Base-by-base conservation (phyloP, 1,139 yeast species). In the Meyerozyma sp. region DNA sequence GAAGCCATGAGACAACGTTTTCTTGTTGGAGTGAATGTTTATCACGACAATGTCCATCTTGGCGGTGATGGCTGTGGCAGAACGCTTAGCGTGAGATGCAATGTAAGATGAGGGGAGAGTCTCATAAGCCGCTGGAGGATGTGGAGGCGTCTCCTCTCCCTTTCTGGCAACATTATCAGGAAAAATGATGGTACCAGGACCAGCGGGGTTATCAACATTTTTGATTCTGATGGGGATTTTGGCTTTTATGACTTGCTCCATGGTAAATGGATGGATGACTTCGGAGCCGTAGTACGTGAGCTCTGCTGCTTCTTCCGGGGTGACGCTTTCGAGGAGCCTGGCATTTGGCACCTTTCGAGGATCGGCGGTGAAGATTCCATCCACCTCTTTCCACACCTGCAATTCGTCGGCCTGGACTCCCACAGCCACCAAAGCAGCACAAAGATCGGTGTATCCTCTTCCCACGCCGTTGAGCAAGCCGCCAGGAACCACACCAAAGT, bases 281-380 rank as follows among this genome's bases (percentile, higher is more conserved):
- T 93, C 98, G 5, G 95, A 85, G 29, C 98, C 98, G 60, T 93
- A 93, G 65, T 93, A 93, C 0, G 98, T 93, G 64, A 93, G 78
- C 67, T 93, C 98, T 0, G 98, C 94, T 2, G 98, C 98, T 68
- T 93, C 98, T 60, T 93, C 98, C 2, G 98, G 98, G 0, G 98
- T 93, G 50, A 93, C 96, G 47, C 90, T 80, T 46, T 83, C 81
- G 51, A 93, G 71, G 41, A 93, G 70, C 55, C 96, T 76, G 4
- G 98, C 98, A 46, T 81, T 82, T 21, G 94, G 86, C 23, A 93
- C 98, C 58, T 93, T 93, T 49, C 98, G 75, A 28, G 98, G 98
- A 62, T 93, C 98, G 2, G 98, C 98, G 0, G 98, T 91, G 70
- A 93, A 93, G 39, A 93, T 93, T 54, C 98, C 98, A 62, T 93